Base-by-base conservation (phyloP, 495 filamentous ascomycete species). In the Hyphodiscus hymeniophilus region DNA sequence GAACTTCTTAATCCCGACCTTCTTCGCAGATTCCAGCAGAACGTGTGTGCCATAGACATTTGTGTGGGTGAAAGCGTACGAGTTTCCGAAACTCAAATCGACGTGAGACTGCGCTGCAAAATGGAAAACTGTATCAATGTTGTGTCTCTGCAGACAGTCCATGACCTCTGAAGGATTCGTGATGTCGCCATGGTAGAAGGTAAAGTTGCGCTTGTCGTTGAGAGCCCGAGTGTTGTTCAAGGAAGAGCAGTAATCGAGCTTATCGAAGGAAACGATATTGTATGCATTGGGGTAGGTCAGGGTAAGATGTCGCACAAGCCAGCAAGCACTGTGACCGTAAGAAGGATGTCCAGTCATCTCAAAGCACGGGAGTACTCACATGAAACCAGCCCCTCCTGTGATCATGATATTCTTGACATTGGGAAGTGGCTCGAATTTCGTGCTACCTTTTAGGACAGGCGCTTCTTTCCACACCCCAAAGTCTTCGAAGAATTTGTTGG, bases 51-150 rank as follows among this genome's bases (percentile, higher is more conserved):
- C 84, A 49, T 79, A 75, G 24, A 87, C 81, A 55, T 89, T 88
- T 20, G 72, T 85, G 42, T 72, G 70, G 0, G 82, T 84, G 60
- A 87, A 88, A 28, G 71, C 66, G 57, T 81, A 80, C 12, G 84
- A 84, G 55, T 86, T 83, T 24, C 77, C 77, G 52, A 89, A 87
- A 50, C 75, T 81, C 42, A 81, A 60, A 50, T 87, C 80, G 45
- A 89, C 84, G 60, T 86, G 80, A 13, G 81, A 84, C 63, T 84
- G 75, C 8, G 84, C 84, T 2, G 84, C 84, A 52, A 89, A 85
- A 61, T 89, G 84, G 56, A 89, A 76, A 38, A 89, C 73, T 31
- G 80, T 82, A 62, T 88, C 82, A 63, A 89, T 80, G 30, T 75
- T 69, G 65, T 82, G 69, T 45, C 71, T 66, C 54, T 75, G 62